These are phyloP conservation scores for Trichoderma asperellum DNA, from an alignment of 2,329 filamentous ascomycete genomes.

Conservation along the genomic window DNA sequence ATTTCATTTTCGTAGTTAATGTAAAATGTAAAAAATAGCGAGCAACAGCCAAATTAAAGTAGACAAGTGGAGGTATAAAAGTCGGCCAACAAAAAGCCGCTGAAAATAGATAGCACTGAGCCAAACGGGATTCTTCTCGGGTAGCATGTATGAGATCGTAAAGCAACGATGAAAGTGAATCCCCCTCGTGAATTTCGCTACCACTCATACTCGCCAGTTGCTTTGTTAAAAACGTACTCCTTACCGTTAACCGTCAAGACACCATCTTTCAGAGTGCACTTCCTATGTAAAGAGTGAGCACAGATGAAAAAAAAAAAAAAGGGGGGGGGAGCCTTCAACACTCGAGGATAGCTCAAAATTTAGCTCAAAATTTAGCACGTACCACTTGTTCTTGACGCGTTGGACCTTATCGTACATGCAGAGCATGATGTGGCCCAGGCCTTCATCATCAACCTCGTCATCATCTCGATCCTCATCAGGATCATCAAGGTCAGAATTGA, in stretches of 20 bases:
- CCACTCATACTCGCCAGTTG: slow-evolving; percentile 97
- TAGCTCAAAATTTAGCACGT: slow-evolving; percentile 36
- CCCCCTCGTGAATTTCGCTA: slow-evolving; percentile 48
- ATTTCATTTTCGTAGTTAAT: neutral
- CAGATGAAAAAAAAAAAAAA: neutral
- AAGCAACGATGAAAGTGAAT: neutral
- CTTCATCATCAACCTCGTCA: slow-evolving; percentile 85
- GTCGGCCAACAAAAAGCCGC: neutral
- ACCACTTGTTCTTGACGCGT: slow-evolving; percentile 98
- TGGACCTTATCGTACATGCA: slow-evolving; percentile 99
- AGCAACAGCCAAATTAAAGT: slow-evolving; percentile 20
- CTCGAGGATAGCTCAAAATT: neutral
- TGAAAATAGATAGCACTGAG: neutral
- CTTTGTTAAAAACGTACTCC: slow-evolving; percentile 98
- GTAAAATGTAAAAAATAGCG: neutral
- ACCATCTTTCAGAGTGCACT: slow-evolving; percentile 97
- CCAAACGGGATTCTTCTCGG: neutral
- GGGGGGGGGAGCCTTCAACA: too few species aligned
- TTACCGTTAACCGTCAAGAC: slow-evolving; percentile 91
- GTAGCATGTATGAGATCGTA: neutral
- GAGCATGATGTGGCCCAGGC: slow-evolving; percentile 87
- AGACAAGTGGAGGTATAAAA: slow-evolving; percentile 7
- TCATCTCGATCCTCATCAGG: slow-evolving; percentile 83
- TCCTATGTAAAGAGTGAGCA: slow-evolving; percentile 57
- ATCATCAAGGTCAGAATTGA: slow-evolving; percentile 97